Evolutionary conservation across 1,139 yeast genomes (phyloP), one percentile per base, ranked within the genome.

Genomic region (Taphrina communis): DNA sequence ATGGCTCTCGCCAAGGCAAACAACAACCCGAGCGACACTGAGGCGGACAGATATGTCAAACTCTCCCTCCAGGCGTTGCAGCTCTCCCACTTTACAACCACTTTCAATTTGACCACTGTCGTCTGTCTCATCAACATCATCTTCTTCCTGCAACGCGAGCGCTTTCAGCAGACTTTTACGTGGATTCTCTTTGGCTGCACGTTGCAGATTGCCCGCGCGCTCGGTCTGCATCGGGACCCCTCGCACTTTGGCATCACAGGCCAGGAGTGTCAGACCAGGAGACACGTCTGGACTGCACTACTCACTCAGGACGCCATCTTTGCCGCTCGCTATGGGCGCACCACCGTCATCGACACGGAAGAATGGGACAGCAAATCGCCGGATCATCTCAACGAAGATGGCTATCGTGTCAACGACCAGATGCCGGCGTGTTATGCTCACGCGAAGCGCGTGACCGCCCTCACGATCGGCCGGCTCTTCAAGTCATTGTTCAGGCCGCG

Each of bases 221-320:
- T 56, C 2, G 60, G 60, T 21, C 50, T 56, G 36, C 60, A 56
- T 21, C 60, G 60, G 6, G 60, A 56, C 19, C 60, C 60, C 35
- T 39, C 60, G 35, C 60, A 56, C 17, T 56, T 56, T 19, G 50
- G 50, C n/a, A 38, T 39, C 38, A 38, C 50, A 1, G 60, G 60
- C 7, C 50, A 38, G 46, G 60, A 17, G 12, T 56, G 60, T 14
- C 60, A 56, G 50, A 56, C 50, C 31, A 56, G 50, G 14, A n/a
- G 60, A 35, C 60, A 56, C 17, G 17, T 56, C 31, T 56, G 60
- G 60, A 41, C 50, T 8, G 46, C 60, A 38, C 21, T 56, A 17
- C 36, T 56, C 36, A 39, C 60, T 6, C 60, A 39, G 31, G 60
- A 56, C 17, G 60, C 60, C 7, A 39, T 38, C 48, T 36, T 14